Conservation (phyloP, 352 stramenopile species). For the Pythium rishiriense region DNA sequence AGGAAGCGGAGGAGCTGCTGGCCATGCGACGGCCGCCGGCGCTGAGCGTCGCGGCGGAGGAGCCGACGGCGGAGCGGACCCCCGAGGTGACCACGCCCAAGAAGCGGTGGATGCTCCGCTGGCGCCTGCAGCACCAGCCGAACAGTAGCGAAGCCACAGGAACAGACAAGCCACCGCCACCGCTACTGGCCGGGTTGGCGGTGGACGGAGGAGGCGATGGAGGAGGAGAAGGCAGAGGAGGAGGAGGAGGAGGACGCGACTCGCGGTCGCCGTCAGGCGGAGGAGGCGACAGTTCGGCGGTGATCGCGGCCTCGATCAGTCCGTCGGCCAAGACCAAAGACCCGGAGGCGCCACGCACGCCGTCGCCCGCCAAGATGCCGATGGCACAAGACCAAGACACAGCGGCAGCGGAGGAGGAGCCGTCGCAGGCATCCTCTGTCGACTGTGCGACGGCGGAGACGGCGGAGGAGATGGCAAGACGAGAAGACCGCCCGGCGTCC, state of each 20-base stretch:
- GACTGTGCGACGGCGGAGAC: too few species aligned
- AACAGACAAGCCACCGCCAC: not conserved
- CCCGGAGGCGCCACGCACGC: constrained; percentile 9
- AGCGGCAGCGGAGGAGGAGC: not conserved
- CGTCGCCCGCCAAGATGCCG: constrained; percentile 15
- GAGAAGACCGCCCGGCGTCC: too few species aligned
- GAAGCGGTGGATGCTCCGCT: constrained; percentile 77
- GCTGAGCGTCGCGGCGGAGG: not conserved
- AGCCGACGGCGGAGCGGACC: not conserved
- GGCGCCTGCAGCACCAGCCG: constrained; percentile 47
- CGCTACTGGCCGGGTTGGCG: too few species aligned
- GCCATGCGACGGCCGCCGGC: constrained; percentile 4
- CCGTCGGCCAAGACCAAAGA: constrained; percentile 31
- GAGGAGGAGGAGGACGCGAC: too few species aligned
- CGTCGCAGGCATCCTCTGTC: too few species aligned
- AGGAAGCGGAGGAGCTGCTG: not conserved
- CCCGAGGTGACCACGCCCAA: constrained; percentile 59
- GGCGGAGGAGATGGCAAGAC: too few species aligned
- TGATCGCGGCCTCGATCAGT: constrained; percentile 24
- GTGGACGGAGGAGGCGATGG: too few species aligned
- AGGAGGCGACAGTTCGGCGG: too few species aligned
- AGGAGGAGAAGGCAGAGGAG: too few species aligned
- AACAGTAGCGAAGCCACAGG: not conserved
- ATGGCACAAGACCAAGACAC: constrained; percentile 3
- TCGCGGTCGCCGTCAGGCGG: too few species aligned